Evolutionary conservation across 2,329 filamentous ascomycete species (phyloP).

Genomic region (Colletotrichum phormii): DNA sequence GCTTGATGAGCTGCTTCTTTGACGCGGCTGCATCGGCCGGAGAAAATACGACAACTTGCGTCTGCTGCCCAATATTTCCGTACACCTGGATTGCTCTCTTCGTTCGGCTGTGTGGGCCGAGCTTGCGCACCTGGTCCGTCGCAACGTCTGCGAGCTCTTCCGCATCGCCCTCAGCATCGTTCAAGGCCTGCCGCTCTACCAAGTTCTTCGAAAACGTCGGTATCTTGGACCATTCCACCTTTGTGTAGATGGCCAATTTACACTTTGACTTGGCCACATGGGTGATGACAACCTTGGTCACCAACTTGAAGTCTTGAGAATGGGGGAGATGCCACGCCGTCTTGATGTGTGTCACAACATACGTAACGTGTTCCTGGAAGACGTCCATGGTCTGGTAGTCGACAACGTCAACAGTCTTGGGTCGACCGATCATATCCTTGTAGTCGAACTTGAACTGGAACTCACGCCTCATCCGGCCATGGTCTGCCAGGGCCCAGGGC

Average conservation of each 20-base stretch:
- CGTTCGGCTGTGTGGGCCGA: slow-evolving; percentile 79
- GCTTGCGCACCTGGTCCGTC: slow-evolving; percentile 80
- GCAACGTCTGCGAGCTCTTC: slow-evolving; percentile 81
- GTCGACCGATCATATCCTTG: slow-evolving; percentile 72
- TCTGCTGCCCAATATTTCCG: slow-evolving; percentile 78
- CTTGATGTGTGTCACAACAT: slow-evolving; percentile 72
- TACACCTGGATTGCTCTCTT: slow-evolving; percentile 85
- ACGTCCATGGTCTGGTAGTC: slow-evolving; percentile 91
- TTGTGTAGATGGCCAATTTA: slow-evolving; percentile 88
- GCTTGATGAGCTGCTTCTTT: slow-evolving; percentile 70
- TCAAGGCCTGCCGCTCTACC: slow-evolving; percentile 78
- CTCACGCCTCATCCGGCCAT: slow-evolving; percentile 78
- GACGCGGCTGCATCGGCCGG: slow-evolving; percentile 58
- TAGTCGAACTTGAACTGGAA: slow-evolving; percentile 84
- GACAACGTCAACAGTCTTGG: slow-evolving; percentile 71
- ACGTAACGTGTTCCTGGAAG: slow-evolving; percentile 79
- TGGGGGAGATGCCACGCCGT: slow-evolving; percentile 88
- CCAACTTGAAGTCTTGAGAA: slow-evolving; percentile 80
- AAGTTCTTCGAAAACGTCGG: slow-evolving; percentile 71
- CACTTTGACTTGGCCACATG: slow-evolving; percentile 92
- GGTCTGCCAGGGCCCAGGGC: slow-evolving; percentile 81
- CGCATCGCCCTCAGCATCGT: slow-evolving; percentile 79
- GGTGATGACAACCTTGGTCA: slow-evolving; percentile 94
- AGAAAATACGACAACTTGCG: slow-evolving; percentile 71
- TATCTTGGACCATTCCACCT: slow-evolving; percentile 85